A percentile compares a stretch with the other conserved stretches of the same genome.
These are phyloP conservation scores for Penicillium brevicompactum DNA, from an alignment of 2,329 filamentous ascomycete genomes.

Conservation along the genomic window DNA sequence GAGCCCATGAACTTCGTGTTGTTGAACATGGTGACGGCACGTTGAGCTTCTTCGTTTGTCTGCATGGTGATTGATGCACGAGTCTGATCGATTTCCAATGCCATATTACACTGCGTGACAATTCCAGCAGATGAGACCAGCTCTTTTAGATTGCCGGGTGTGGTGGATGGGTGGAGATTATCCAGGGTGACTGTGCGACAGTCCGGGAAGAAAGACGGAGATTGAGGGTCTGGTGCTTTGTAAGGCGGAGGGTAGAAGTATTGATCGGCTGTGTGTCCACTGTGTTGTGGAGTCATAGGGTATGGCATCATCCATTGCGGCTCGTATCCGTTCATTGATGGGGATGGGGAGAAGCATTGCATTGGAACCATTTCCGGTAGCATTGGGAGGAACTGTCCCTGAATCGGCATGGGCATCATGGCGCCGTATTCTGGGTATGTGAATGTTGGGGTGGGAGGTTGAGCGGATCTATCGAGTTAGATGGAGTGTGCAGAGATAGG, in stretches of 20 bases:
- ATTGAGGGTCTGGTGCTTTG: constrained; percentile 10
- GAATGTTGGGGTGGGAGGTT: constrained; percentile 24
- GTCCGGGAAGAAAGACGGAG: constrained; percentile 5
- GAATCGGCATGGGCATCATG: constrained; percentile 28
- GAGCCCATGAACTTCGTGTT: constrained; percentile 36
- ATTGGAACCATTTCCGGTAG: constrained; percentile 28
- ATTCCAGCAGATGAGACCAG: constrained; percentile 33
- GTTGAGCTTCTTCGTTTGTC: constrained; percentile 38
- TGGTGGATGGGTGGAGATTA: constrained; percentile 34
- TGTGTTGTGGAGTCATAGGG: constrained; percentile 26
- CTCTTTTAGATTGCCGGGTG: constrained; percentile 27
- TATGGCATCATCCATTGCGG: constrained; percentile 33
- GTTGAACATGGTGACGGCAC: constrained; percentile 36
- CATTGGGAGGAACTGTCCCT: constrained; percentile 28
- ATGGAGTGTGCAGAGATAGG: not conserved
- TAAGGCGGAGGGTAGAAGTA: constrained; percentile 8
- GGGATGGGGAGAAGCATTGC: constrained; percentile 31
- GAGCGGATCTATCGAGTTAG: constrained; percentile 20
- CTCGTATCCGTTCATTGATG: constrained; percentile 34
- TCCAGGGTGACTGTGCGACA: constrained; percentile 30
- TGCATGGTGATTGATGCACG: constrained; percentile 32
- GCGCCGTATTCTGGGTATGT: constrained; percentile 29
- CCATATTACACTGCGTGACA: constrained; percentile 37
- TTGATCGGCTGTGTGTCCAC: constrained; percentile 10
- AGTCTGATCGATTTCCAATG: constrained; percentile 27